These are phyloP conservation scores for Entophlyctis luteolus DNA, from an alignment of 192 early-diverging fungal genomes.

Conservation along the genomic window DNA sequence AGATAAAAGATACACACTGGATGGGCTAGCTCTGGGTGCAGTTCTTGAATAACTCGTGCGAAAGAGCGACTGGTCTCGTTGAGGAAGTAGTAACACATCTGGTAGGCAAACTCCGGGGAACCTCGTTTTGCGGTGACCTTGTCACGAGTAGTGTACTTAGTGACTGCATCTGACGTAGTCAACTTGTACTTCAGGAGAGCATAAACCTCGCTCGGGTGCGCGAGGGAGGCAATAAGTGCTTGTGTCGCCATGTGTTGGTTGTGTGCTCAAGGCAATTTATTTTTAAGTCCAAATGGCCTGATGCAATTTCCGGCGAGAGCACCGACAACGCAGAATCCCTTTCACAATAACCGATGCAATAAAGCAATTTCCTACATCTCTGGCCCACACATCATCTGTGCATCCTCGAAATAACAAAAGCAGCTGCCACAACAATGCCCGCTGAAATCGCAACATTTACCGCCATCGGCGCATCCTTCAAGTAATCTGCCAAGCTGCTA, in stretches of 20 bases:
- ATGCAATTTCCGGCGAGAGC: too few relatives aligned
- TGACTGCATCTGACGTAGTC: conserved; percentile 19
- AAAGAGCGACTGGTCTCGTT: conserved; percentile 95
- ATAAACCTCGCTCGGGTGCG: conserved; percentile 80
- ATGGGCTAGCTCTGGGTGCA: conserved; percentile 43
- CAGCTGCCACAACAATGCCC: conserved; percentile 43
- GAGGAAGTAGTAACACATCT: conserved; percentile 82
- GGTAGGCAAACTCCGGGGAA: conserved; percentile 50
- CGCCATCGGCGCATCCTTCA: conserved; percentile 46
- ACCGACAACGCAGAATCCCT: too few relatives aligned
- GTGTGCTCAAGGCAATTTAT: too few relatives aligned
- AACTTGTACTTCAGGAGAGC: conserved; percentile 62
- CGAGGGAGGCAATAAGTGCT: conserved; percentile 4
- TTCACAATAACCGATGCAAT: too few relatives aligned
- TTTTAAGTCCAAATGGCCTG: too few relatives aligned
- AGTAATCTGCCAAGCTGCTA: conserved; percentile 23
- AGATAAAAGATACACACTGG: conserved; percentile 95
- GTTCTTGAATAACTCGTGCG: conserved; percentile 82
- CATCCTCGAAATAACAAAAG: conserved; percentile 34
- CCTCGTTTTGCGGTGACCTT: conserved; percentile 34
- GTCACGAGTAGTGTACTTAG: conserved; percentile 54
- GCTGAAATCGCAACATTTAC: conserved; percentile 53
- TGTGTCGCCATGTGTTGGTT: conserved; percentile 25
- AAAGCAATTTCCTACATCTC: too few relatives aligned
- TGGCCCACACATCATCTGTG: conserved; percentile 9